Percentiles rank a stretch among this genome's conserved stretches.
Evolutionary conservation across 768 basidiomycete genomes (phyloP).

Genomic region (Zangia roseola): DNA sequence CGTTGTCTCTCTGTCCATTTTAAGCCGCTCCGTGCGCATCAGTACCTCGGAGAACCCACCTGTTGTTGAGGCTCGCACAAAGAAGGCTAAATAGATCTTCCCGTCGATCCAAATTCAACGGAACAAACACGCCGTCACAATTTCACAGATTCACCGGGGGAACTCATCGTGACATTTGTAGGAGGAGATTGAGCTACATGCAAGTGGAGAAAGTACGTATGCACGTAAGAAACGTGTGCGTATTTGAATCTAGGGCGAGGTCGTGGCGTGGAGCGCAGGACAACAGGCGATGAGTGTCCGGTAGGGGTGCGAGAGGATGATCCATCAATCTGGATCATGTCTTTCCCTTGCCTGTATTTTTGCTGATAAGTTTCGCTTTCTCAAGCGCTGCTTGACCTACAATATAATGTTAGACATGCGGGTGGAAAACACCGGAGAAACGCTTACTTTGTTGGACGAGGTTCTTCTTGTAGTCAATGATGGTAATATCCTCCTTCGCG

Average conservation of each 20-base stretch:
- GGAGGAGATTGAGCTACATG: conserved; percentile 13
- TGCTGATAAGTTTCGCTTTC: conserved; percentile 92
- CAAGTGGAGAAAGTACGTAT: conserved; percentile 9
- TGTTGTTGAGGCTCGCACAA: background rate
- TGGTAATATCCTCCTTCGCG: conserved; percentile 86
- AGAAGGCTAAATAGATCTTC: conserved; percentile 17
- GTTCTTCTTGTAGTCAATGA: conserved; percentile 90
- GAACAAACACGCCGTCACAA: conserved; percentile 10
- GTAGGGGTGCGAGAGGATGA: background rate
- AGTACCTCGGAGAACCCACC: conserved; percentile 28
- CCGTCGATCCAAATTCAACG: conserved; percentile 13
- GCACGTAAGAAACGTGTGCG: conserved; percentile 14
- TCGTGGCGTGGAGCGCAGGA: conserved; percentile 6
- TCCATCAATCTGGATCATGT: conserved; percentile 37
- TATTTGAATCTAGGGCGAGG: conserved; percentile 12
- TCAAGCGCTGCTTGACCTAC: conserved; percentile 83
- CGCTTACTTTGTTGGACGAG: conserved; percentile 75
- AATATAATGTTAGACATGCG: conserved; percentile 5
- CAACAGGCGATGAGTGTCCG: conserved; percentile 6
- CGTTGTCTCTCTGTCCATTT: conserved; percentile 20
- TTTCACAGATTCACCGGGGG: conserved; percentile 4
- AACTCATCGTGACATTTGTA: conserved; percentile 18
- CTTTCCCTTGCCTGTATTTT: conserved; percentile 70
- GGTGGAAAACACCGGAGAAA: background rate
- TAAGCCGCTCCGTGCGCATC: conserved; percentile 14